Evolutionary conservation across 2,329 filamentous ascomycete species (phyloP), one percentile per base, ranked within the genome.

Genomic region (Metarhizium brunneum): DNA sequence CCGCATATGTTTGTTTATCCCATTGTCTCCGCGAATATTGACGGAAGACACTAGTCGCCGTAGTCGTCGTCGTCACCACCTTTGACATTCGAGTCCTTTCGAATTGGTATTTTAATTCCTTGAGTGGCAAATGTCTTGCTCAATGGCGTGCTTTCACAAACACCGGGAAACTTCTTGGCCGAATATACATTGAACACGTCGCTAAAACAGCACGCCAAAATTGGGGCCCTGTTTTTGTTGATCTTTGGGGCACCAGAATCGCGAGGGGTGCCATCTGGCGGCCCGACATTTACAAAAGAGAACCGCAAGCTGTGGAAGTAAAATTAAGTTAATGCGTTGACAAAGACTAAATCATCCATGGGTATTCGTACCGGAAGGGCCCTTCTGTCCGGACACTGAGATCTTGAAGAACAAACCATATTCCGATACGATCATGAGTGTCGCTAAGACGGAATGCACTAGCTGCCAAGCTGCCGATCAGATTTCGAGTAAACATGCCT

Each of bases 381-480:
- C 94, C 94, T 70, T 97, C 94, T 0, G 91, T 96, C 49, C 94
- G 83, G 36, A 99, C 92, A 64, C 91, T 96, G 47, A 99, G 77
- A 72, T 99, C 94, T 69, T 96, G 92, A 54, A 97, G 77, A 49
- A 99, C 88, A 65, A 99, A 99, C 92, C 92, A 99, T 60, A 96
- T 91, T 2, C 92, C 92, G 52, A 89, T 84, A 68, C 90, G 88
- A 61, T 90, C 86, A 16, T 88, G 77, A 0, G 85, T 82, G 62
- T 97, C 92, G 2, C 83, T 85, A 54, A 97, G 79, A 36, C 87
- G 84, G 66, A 92, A 92, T 2, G 92, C 92, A 65, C 92, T 96
- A 36, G 92, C 91, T 6, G 90, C 86, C 53, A 96, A 76, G 68
- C 89, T 95, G 2, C 94, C 94, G 60, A 99, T 97, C 10, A 99